Conservation (phyloP, 2,329 filamentous ascomycete genomes). For the Xylariomycetidae sp. region DNA sequence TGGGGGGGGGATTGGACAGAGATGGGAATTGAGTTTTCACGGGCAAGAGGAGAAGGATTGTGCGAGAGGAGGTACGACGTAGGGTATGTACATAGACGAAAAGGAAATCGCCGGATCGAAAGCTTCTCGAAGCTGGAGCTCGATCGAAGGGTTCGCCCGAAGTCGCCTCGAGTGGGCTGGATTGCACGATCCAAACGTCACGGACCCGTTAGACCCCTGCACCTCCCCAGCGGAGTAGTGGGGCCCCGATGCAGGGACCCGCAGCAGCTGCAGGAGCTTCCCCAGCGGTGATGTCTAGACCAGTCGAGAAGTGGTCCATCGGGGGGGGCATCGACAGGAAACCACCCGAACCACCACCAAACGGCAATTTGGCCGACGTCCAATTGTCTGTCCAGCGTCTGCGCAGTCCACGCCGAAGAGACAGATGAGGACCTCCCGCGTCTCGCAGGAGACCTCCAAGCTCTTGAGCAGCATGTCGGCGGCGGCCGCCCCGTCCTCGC, state of each 20-base stretch:
- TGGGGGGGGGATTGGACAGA: too few species aligned
- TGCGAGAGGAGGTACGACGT: too few species aligned
- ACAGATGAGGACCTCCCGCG: constrained; percentile 12
- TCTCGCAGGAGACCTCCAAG: constrained; percentile 4
- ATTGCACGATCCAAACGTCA: too few species aligned
- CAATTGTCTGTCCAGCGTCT: too few species aligned
- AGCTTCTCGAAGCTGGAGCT: too few species aligned
- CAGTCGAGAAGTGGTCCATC: not conserved
- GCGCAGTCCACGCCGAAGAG: not conserved
- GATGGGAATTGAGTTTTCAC: too few species aligned
- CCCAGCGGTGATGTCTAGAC: not conserved
- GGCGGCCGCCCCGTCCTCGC: constrained; percentile 10
- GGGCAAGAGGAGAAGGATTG: too few species aligned
- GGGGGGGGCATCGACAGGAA: not conserved
- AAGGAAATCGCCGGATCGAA: too few species aligned
- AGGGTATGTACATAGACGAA: too few species aligned
- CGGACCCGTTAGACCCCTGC: constrained; percentile 2
- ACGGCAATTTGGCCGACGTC: not conserved
- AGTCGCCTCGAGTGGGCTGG: too few species aligned
- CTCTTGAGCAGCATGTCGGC: constrained; percentile 13
- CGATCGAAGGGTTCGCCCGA: too few species aligned
- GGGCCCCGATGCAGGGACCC: constrained; percentile 3
- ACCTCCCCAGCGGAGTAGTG: not conserved
- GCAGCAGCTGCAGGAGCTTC: not conserved
- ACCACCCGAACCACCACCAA: not conserved